Percentiles rank a stretch among this genome's conserved stretches.
phyloP scores from a whole-genome alignment of 2,329 filamentous ascomycete genomes.

The Teratosphaeria viscida region DNA sequence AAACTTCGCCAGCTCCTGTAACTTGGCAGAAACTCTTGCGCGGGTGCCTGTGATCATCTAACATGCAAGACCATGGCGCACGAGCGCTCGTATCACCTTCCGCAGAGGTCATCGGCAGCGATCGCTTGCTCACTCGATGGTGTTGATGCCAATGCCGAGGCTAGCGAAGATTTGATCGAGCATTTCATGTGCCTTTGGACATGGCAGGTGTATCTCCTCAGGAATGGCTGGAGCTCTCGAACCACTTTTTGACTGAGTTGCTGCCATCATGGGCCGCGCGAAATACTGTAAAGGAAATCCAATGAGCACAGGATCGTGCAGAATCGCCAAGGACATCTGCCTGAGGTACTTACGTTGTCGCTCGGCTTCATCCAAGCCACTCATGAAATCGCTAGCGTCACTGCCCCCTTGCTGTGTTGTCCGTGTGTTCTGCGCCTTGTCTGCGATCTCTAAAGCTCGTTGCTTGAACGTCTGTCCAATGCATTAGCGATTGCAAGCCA shows the following conservation, averaged over 20 bases:
- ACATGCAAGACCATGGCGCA: too few relatives aligned
- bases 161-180: too few relatives aligned
- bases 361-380: conserved; percentile 85
- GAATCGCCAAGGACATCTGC: background rate
- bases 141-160: background rate
- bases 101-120: too few relatives aligned
- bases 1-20: too few relatives aligned
- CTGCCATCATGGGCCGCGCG: conserved; percentile 39
- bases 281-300: conserved; percentile 29
- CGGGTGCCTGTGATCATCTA: too few relatives aligned
- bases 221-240: conserved; percentile 19
- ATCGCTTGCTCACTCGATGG: too few relatives aligned
- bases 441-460: conserved; percentile 69
- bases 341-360: conserved; percentile 44
- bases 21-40: too few relatives aligned
- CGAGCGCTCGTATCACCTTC: too few relatives aligned
- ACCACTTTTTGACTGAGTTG: conserved; percentile 36
- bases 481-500: background rate
- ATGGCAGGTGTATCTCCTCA: background rate
- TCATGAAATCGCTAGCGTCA: conserved; percentile 65
- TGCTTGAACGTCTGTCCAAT: conserved; percentile 59
- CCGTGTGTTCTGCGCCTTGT: conserved; percentile 79
- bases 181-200: background rate
- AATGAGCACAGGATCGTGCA: background rate
- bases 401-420: conserved; percentile 31